phyloP scores from a whole-genome alignment of 2,329 filamentous ascomycete species.

The Magnaporthiopsis poae region DNA sequence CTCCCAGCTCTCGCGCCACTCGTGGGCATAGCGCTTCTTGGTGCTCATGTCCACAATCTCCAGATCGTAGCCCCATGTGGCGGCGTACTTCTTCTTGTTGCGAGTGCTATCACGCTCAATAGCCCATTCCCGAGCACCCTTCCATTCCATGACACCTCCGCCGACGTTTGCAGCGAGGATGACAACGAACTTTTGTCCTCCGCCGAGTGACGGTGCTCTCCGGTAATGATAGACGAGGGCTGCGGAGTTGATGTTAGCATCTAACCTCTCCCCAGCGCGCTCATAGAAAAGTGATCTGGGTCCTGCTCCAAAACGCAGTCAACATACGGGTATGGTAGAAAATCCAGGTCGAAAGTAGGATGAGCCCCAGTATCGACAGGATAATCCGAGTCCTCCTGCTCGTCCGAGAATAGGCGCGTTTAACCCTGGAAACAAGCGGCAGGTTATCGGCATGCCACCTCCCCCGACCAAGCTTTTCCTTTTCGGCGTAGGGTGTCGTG shows the following conservation, averaged over 20 bases:
- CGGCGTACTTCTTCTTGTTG: slow-evolving; percentile 85
- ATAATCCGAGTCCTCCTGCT: slow-evolving; percentile 58
- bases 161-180: slow-evolving; percentile 89
- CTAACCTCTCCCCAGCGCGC: not conserved
- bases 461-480: slow-evolving; percentile 62
- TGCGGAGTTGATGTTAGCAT: slow-evolving; percentile 16
- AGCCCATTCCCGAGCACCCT: slow-evolving; percentile 92
- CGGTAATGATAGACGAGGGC: slow-evolving; percentile 56
- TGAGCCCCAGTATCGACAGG: slow-evolving; percentile 45
- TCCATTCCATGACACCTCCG: slow-evolving; percentile 98
- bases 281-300: not conserved
- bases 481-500: slow-evolving; percentile 52
- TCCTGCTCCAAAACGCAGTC: not conserved
- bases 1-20: slow-evolving; percentile 99
- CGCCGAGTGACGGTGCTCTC: slow-evolving; percentile 62
- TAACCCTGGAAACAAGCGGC: slow-evolving; percentile 37
- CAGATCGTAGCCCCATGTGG: slow-evolving; percentile 84
- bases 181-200: slow-evolving; percentile 84
- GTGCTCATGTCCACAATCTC: slow-evolving; percentile 98
- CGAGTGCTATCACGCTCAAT: slow-evolving; percentile 91
- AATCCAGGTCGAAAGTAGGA: slow-evolving; percentile 53
- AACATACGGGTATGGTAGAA: slow-evolving; percentile 70
- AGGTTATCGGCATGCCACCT: slow-evolving; percentile 40
- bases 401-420: slow-evolving; percentile 38
- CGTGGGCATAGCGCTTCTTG: slow-evolving; percentile 95